Evolutionary conservation across 139 green algal species (phyloP), one percentile per base, ranked within the genome.

Genomic region (Chlorella sp.): DNA sequence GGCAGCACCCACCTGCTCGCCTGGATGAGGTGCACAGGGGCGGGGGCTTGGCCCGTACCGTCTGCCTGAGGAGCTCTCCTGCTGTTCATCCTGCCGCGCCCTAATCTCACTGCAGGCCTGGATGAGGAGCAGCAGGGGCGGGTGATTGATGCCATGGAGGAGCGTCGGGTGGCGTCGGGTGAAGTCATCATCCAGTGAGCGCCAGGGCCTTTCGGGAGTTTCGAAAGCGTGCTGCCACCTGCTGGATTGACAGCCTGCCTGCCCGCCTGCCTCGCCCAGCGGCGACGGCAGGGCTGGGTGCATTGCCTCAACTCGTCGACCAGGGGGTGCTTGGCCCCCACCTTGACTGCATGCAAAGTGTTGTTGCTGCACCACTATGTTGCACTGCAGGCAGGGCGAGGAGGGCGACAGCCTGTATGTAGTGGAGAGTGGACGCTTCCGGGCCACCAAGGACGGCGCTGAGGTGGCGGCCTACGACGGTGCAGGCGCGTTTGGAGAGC

Each of bases 321-420:
- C n/a, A n/a, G n/a, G n/a, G n/a, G n/a, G n/a, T n/a, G n/a, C n/a
- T n/a, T n/a, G n/a, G n/a, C n/a, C n/a, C n/a, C n/a, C n/a, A n/a
- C n/a, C n/a, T n/a, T n/a, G n/a, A n/a, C n/a, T n/a, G n/a, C n/a
- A n/a, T n/a, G n/a, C n/a, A n/a, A n/a, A n/a, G n/a, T n/a, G n/a
- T n/a, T n/a, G 60, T 32, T n/a, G 25, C 25, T 67, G 26, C n/a
- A n/a, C n/a, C n/a, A n/a, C n/a, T 51, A 51, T 51, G 44, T 51
- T 51, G 44, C 20, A 9, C 32, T 74, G 63, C 71, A 89, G 84
- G 74, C 85, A 95, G 82, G 92, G 92, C 28, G 89, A 94, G 67
- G 89, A 91, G 44, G 92, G 84, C 7, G 92, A 95, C 78, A 91
- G 92, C 85, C 93, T 95, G n/a, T 95, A 93, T 76, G 86, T 93